phyloP scores from a whole-genome alignment of 345 rosid genomes.

The Gossypium stocksii region DNA sequence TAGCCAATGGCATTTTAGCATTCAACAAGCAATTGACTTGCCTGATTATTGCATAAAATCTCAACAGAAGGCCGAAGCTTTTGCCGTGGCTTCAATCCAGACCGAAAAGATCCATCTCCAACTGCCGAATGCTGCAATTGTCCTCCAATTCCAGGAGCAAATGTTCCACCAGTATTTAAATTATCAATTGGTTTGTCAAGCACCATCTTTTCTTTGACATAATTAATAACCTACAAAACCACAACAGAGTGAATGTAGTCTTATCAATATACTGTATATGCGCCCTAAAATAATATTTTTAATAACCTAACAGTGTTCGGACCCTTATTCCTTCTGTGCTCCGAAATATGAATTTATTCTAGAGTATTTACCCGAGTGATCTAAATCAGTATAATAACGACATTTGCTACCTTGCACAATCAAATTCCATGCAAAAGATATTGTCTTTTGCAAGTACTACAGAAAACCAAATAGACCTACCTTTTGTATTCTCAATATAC shows the following conservation, averaged over 20 bases:
- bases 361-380: background rate
- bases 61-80: conserved; percentile 80
- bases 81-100: conserved; percentile 75
- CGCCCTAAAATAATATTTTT: background rate
- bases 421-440: background rate
- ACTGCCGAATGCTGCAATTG: conserved; percentile 53
- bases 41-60: conserved; percentile 97
- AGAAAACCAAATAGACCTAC: conserved; percentile 33
- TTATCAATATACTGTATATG: background rate
- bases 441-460: background rate
- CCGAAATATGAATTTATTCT: background rate
- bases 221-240: conserved; percentile 74
- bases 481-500: conserved; percentile 94
- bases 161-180: conserved; percentile 46
- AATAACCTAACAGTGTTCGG: background rate
- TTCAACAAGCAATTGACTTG: conserved; percentile 25
- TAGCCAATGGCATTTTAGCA: conserved; percentile 1
- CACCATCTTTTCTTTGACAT: conserved; percentile 66
- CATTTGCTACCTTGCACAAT: background rate
- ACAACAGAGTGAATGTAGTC: conserved; percentile 9
- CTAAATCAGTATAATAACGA: background rate
- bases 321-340: background rate
- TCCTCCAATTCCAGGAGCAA: conserved; percentile 63
- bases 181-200: conserved; percentile 74
- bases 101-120: conserved; percentile 59